Percentiles rank a stretch among this genome's conserved stretches.
phyloP scores from a whole-genome alignment of 345 rosid genomes.

The Iberis pinnata region DNA sequence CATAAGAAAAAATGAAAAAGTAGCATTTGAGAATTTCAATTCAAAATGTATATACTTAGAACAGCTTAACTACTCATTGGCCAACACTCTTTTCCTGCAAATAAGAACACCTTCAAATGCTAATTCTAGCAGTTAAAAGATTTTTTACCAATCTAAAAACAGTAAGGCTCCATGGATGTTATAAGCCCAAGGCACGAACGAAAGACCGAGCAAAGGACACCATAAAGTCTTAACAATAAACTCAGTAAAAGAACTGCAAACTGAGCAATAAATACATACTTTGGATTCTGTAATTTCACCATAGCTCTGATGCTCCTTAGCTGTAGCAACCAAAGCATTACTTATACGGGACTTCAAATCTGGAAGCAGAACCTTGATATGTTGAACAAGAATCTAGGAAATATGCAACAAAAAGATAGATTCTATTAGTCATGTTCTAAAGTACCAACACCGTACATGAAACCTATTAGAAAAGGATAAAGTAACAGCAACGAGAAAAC shows the following conservation, averaged over 20 bases:
- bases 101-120: slow-evolving; percentile 6
- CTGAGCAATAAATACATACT: slow-evolving; percentile 31
- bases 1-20: not conserved
- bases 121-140: not conserved
- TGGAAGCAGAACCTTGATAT: slow-evolving; percentile 50
- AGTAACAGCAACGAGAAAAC: not conserved
- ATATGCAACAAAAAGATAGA: slow-evolving; percentile 13
- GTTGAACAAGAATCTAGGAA: slow-evolving; percentile 55
- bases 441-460: not conserved
- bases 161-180: slow-evolving; percentile 2
- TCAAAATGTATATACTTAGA: not conserved
- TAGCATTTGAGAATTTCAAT: not conserved
- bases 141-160: slow-evolving; percentile 3
- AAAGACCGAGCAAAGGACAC: too few species aligned
- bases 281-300: slow-evolving; percentile 49
- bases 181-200: not conserved
- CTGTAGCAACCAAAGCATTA: slow-evolving; percentile 39
- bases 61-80: not conserved
- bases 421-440: slow-evolving; percentile 11
- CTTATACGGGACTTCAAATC: slow-evolving; percentile 51
- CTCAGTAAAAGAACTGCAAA: not conserved
- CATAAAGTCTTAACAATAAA: slow-evolving; percentile 11
- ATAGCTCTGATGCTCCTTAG: slow-evolving; percentile 45
- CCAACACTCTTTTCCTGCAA: slow-evolving; percentile 6
- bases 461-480: not conserved